These are phyloP conservation scores for Taphrina betulina DNA, from an alignment of 1,139 yeast species.

Conservation along the genomic window DNA sequence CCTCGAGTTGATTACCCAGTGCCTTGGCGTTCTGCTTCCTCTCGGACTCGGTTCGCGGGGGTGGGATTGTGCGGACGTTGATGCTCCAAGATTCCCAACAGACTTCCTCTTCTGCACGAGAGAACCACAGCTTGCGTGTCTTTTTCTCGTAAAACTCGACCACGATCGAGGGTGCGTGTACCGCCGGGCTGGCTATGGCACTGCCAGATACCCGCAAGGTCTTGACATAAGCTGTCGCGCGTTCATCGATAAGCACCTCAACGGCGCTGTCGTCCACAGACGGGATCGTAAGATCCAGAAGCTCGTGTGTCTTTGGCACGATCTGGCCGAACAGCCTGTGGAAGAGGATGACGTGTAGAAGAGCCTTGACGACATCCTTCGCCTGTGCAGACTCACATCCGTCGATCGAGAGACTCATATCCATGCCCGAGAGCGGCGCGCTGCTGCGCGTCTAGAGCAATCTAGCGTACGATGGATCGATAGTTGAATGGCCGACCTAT, in stretches of 20 bases:
- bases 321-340: conserved; percentile 69
- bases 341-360: conserved; percentile 67
- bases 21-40: conserved; percentile 37
- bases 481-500: neutral
- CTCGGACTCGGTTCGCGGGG: conserved; percentile 40
- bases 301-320: conserved; percentile 52
- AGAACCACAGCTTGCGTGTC: conserved; percentile 47
- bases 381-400: conserved; percentile 5
- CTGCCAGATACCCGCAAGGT: neutral
- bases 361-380: conserved; percentile 47
- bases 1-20: conserved; percentile 45
- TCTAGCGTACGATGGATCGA: neutral
- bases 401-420: conserved; percentile 47
- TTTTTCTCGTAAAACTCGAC: conserved; percentile 46
- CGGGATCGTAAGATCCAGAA: conserved; percentile 47
- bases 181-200: conserved; percentile 3
- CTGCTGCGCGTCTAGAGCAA: too few species aligned
- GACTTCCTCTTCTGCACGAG: conserved; percentile 46
- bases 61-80: conserved; percentile 44
- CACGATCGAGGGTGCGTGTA: conserved; percentile 38
- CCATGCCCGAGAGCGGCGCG: neutral
- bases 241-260: conserved; percentile 38
- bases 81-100: conserved; percentile 57
- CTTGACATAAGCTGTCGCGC: conserved; percentile 37
- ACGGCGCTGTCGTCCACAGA: conserved; percentile 43